These are phyloP conservation scores for Chrysoporthe puriensis DNA, from an alignment of 2,329 filamentous ascomycete species.

Conservation along the genomic window DNA sequence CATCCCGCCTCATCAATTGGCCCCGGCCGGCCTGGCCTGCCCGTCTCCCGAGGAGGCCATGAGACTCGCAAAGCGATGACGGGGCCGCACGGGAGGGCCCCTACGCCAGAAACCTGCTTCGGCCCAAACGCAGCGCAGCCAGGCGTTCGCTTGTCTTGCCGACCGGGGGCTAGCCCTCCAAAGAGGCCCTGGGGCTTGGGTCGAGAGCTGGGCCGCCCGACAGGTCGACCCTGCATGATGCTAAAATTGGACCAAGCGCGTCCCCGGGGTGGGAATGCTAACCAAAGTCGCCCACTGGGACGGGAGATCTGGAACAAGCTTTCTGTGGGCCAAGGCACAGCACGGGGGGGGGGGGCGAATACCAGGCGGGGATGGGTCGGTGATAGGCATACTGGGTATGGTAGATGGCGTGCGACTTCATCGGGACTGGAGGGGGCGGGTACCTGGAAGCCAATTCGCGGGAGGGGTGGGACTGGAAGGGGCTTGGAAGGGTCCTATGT, in stretches of 20 bases:
- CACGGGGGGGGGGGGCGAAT: background rate
- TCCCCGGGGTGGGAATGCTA: background rate
- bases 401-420: too few relatives aligned
- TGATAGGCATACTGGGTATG: background rate
- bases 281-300: background rate
- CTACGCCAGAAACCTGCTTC: slow-evolving; percentile 2
- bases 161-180: background rate
- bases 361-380: background rate
- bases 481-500: background rate
- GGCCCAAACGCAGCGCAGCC: background rate
- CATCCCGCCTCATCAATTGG: background rate
- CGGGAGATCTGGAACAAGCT: slow-evolving; percentile 3
- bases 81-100: background rate
- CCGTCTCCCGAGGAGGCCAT: background rate
- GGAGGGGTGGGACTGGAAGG: background rate
- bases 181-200: background rate
- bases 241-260: slow-evolving; percentile 8
- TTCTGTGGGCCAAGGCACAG: background rate
- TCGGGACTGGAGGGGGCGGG: background rate
- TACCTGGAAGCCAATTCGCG: background rate
- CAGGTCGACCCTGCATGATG: slow-evolving; percentile 15
- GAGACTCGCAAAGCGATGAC: background rate
- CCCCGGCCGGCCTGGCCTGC: background rate
- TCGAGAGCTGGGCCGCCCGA: background rate
- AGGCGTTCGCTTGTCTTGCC: slow-evolving; percentile 8